A percentile compares a stretch with the other conserved stretches of the same genome.
phyloP scores from a whole-genome alignment of 2,329 filamentous ascomycete genomes.

The Xylaria sp. region DNA sequence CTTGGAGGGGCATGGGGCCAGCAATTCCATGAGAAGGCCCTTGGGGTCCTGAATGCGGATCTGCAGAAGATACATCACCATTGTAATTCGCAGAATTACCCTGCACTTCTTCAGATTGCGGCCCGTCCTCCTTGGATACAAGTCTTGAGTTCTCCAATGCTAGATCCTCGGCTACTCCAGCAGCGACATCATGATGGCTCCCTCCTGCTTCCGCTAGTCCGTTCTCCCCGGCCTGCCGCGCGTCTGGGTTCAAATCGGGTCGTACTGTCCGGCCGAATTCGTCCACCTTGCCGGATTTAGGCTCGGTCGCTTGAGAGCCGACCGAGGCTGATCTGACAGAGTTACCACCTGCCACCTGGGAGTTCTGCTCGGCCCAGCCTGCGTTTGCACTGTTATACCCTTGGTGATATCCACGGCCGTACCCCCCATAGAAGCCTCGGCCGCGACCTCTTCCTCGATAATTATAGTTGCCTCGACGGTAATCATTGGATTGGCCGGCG shows the following conservation, averaged over 20 bases:
- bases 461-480: constrained; percentile 69
- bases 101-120: constrained; percentile 31
- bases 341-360: constrained; percentile 25
- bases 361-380: constrained; percentile 32
- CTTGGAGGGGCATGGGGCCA: constrained; percentile 28
- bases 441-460: constrained; percentile 69
- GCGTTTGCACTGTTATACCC: constrained; percentile 42
- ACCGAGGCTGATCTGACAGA: constrained; percentile 26
- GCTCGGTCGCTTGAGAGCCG: constrained; percentile 27
- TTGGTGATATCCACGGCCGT: constrained; percentile 58
- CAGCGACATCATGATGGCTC: constrained; percentile 25
- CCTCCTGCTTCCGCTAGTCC: constrained; percentile 25
- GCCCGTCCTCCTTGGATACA: constrained; percentile 32
- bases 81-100: constrained; percentile 34
- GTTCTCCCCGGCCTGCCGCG: constrained; percentile 29
- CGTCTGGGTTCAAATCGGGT: constrained; percentile 28
- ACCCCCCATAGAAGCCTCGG: constrained; percentile 54
- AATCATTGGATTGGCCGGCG: constrained; percentile 78
- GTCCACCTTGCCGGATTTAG: constrained; percentile 39
- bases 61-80: constrained; percentile 40
- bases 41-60: constrained; percentile 31
- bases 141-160: constrained; percentile 32
- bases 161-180: constrained; percentile 24
- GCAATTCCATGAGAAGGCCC: constrained; percentile 27
- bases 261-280: constrained; percentile 44